Base-by-base conservation (phyloP, 306 rosid genomes). In the Citrullus colocynthis region DNA sequence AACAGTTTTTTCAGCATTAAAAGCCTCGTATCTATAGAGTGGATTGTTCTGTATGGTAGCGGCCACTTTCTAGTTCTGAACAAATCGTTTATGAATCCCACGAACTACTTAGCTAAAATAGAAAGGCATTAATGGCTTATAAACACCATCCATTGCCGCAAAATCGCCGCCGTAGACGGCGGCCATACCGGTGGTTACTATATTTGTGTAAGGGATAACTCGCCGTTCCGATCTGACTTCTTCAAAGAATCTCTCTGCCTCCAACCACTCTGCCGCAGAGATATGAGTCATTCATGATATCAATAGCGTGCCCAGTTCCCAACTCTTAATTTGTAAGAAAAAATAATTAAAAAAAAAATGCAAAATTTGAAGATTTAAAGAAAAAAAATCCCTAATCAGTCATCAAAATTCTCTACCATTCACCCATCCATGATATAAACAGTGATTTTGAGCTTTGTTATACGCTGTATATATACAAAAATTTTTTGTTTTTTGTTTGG, bases 171-270 rank as follows among this genome's bases (percentile, higher is more conserved):
- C 42, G 60, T 24, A 48, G 77, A 28, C 8, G 77, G 77, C 9
- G 42, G 76, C 76, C 76, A 15, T 45, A 7, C 15, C 58, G 59
- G 76, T 72, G 77, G 39, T 49, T 71, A 30, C 74, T 67, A 4
- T 20, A 18, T 48, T 71, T 14, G 76, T 48, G 59, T 28, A 71
- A 48, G 58, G 58, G 41, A 14, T n/a, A 0, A 72, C 18, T 70
- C 60, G 13, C 36, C 60, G 60, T 49, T 15, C 41, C 24, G 77
- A 72, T 72, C 77, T 72, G 59, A 49, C 44, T 4, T 0, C 32
- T 72, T 49, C 28, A 48, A 48, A 49, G 77, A 72, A 28, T 28
- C 60, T 72, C 76, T 24, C 60, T 72, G 77, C 60, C 59, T 71
- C 55, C 11, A 59, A 15, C 76, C 41, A 15, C 76, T 71, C 1